A percentile compares a stretch with the other conserved stretches of the same genome.
phyloP scores from a whole-genome alignment of 768 basidiomycete genomes.

The Amanita jacksonii region DNA sequence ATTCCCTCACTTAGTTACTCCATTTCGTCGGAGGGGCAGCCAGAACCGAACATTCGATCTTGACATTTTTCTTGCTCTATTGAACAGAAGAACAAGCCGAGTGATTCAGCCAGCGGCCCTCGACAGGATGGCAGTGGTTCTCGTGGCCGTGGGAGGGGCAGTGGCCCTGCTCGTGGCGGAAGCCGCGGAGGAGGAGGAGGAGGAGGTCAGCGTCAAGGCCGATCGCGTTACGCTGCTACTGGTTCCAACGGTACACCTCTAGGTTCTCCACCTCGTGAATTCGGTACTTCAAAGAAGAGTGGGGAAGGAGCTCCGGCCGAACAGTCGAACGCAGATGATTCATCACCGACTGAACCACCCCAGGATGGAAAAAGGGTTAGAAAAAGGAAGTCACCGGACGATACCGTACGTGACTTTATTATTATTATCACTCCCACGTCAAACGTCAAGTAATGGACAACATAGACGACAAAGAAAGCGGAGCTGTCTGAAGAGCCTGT shows the following conservation, averaged over 20 bases:
- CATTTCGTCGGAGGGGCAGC: background rate
- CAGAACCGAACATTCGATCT: too few relatives aligned
- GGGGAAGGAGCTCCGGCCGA: slow-evolving; percentile 16
- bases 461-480: slow-evolving; percentile 5
- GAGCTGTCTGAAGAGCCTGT: background rate
- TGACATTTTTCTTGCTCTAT: background rate
- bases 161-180: slow-evolving; percentile 13
- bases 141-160: slow-evolving; percentile 16
- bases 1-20: background rate
- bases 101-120: background rate
- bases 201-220: slow-evolving; percentile 21
- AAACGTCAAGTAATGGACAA: too few relatives aligned
- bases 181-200: slow-evolving; percentile 31
- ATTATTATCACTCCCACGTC: too few relatives aligned
- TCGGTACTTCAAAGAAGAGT: slow-evolving; percentile 22
- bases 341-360: slow-evolving; percentile 7
- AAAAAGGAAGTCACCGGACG: slow-evolving; percentile 13
- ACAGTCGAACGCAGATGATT: slow-evolving; percentile 9
- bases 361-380: slow-evolving; percentile 14
- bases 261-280: slow-evolving; percentile 43
- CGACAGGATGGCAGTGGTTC: background rate
- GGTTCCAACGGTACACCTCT: slow-evolving; percentile 70
- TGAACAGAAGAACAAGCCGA: background rate
- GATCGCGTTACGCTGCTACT: slow-evolving; percentile 25
- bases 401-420: slow-evolving; percentile 9